Evolutionary conservation across 805 yeast species (phyloP).

Genomic region (Komagataella ulmi): DNA sequence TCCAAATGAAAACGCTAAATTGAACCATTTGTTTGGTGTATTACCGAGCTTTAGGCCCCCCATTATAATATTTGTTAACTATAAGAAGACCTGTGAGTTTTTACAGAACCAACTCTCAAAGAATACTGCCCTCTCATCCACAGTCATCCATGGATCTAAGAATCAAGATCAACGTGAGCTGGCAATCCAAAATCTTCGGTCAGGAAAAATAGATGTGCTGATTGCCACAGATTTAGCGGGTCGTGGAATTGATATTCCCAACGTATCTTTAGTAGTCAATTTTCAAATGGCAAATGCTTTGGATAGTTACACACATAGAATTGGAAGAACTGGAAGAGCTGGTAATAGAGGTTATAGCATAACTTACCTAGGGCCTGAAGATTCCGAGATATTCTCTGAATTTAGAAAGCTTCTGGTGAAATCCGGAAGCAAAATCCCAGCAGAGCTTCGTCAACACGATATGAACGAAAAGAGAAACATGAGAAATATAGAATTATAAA

Average conservation of each 20-base stretch:
- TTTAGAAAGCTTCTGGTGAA: constrained; percentile 33
- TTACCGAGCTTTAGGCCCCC: constrained; percentile 26
- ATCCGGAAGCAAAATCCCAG: constrained; percentile 25
- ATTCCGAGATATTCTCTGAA: constrained; percentile 35
- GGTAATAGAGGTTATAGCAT: constrained; percentile 69
- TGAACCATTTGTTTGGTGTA: constrained; percentile 20
- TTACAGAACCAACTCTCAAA: constrained; percentile 37
- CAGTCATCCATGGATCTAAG: constrained; percentile 76
- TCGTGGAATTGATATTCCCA: constrained; percentile 86
- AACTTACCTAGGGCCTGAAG: constrained; percentile 54
- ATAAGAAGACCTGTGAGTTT: constrained; percentile 58
- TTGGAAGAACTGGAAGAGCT: constrained; percentile 96
- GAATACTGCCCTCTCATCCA: constrained; percentile 30
- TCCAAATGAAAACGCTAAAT: constrained; percentile 27
- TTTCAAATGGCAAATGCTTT: constrained; percentile 69
- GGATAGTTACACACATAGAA: constrained; percentile 83
- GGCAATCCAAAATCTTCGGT: constrained; percentile 49
- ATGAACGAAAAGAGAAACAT: constrained; percentile 6
- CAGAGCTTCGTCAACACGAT: constrained; percentile 19
- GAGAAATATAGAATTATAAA: constrained; percentile 3
- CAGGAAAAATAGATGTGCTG: constrained; percentile 43
- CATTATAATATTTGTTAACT: constrained; percentile 73
- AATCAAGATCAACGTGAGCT: constrained; percentile 75
- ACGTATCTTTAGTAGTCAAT: constrained; percentile 76
- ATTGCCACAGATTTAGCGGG: constrained; percentile 96